Conservation (phyloP, 768 basidiomycete genomes). For the Sporobolomyces phaffii region DNA sequence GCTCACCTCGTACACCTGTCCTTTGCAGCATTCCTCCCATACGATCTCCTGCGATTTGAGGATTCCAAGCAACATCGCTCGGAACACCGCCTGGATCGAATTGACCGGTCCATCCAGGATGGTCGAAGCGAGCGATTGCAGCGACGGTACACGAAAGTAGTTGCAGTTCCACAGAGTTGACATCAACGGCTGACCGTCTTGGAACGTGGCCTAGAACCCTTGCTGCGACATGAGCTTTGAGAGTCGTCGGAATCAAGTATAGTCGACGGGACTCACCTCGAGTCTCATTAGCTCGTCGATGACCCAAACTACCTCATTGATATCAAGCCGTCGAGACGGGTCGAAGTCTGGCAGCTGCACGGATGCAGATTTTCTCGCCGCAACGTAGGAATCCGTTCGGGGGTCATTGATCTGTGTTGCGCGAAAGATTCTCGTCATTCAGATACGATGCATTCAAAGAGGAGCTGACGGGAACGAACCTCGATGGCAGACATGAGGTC, state of each 20-base stretch:
- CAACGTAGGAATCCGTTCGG: constrained; percentile 28
- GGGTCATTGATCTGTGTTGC: constrained; percentile 28
- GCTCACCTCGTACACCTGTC: constrained; percentile 30
- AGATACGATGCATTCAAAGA: too few species aligned
- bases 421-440: too few species aligned
- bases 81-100: constrained; percentile 5
- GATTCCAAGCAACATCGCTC: constrained; percentile 22
- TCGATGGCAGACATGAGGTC: constrained; percentile 38
- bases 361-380: not conserved
- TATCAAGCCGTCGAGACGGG: not conserved
- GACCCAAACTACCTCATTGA: constrained; percentile 18
- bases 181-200: constrained; percentile 31
- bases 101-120: not conserved
- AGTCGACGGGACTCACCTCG: constrained; percentile 17
- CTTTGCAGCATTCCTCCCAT: constrained; percentile 27
- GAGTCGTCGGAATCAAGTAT: too few species aligned
- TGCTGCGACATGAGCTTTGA: too few species aligned
- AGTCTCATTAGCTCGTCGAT: constrained; percentile 19
- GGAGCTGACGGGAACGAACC: too few species aligned
- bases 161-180: constrained; percentile 34
- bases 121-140: not conserved
- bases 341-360: constrained; percentile 15
- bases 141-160: constrained; percentile 19
- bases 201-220: constrained; percentile 27
- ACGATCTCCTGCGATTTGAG: constrained; percentile 30